phyloP scores from a whole-genome alignment of 1,139 yeast species.

The Magnusiomyces sp. region DNA sequence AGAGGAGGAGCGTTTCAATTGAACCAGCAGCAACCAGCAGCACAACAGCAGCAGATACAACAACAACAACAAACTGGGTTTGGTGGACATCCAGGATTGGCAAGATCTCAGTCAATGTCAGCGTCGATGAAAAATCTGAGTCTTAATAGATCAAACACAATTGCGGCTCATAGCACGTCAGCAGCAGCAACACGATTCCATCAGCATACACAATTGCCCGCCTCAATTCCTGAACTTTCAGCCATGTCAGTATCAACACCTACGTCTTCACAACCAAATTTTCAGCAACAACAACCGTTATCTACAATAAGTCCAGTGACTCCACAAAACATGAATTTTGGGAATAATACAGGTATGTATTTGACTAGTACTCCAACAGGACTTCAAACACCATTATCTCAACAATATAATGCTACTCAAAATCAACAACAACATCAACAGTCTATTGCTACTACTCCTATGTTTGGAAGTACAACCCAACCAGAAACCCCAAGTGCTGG shows the following conservation, averaged over 20 bases:
- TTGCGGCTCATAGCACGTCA: background rate
- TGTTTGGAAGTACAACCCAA: no score
- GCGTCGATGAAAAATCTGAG: constrained; percentile 9
- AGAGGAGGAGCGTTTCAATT: background rate
- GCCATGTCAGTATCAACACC: background rate
- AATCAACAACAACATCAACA: no score
- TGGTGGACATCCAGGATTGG: background rate
- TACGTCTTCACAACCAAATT: background rate
- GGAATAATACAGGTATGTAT: no score
- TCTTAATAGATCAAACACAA: constrained; percentile 2
- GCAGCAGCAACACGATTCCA: background rate
- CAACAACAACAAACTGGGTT: background rate
- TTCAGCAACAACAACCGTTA: background rate
- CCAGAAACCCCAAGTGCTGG: no score
- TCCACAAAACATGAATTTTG: no score
- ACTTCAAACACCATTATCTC: no score
- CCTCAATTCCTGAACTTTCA: constrained; percentile 1
- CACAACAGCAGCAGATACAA: background rate
- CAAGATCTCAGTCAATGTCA: constrained; percentile 11
- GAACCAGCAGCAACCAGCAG: background rate
- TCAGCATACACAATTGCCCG: background rate
- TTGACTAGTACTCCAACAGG: no score
- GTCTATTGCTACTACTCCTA: no score
- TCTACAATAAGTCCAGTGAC: no score
- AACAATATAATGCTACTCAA: no score